Percentiles rank a stretch among this genome's conserved stretches.
Conservation (phyloP, 768 basidiomycete species). For the Mycena pura region DNA sequence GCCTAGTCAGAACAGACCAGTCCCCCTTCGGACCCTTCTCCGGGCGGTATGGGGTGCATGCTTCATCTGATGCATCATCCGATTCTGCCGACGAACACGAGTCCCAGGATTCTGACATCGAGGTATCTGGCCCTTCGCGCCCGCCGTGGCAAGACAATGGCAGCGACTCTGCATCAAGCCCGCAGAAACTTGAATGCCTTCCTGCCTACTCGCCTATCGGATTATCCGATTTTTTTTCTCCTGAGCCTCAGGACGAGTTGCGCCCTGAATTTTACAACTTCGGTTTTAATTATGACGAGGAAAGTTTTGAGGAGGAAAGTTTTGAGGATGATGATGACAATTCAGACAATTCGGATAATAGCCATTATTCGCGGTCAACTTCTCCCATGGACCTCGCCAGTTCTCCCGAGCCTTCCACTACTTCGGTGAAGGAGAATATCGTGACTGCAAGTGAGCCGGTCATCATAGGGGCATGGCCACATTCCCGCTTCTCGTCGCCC, state of each 20-base stretch:
- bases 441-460: slow-evolving; percentile 40
- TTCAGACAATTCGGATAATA: slow-evolving; percentile 15
- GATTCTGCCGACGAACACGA: no score
- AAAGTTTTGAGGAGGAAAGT: slow-evolving; percentile 24
- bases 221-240: slow-evolving; percentile 9
- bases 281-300: slow-evolving; percentile 18
- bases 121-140: slow-evolving; percentile 46
- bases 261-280: slow-evolving; percentile 8
- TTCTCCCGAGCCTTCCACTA: slow-evolving; percentile 21
- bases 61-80: slow-evolving; percentile 41
- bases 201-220: slow-evolving; percentile 5
- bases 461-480: slow-evolving; percentile 53
- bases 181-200: slow-evolving; percentile 5
- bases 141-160: slow-evolving; percentile 20
- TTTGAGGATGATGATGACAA: slow-evolving; percentile 20
- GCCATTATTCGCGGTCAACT: slow-evolving; percentile 18
- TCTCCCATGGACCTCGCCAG: slow-evolving; percentile 28
- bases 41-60: slow-evolving; percentile 70
- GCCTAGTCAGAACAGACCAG: neutral
- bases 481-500: slow-evolving; percentile 43
- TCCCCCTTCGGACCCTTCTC: slow-evolving; percentile 13
- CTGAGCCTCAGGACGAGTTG: neutral
- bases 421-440: neutral
- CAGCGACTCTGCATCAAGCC: slow-evolving; percentile 28
- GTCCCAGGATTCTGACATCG: slow-evolving; percentile 61